Conservation (phyloP, 805 yeast genomes). For the Zygoascus bituminiphila region DNA sequence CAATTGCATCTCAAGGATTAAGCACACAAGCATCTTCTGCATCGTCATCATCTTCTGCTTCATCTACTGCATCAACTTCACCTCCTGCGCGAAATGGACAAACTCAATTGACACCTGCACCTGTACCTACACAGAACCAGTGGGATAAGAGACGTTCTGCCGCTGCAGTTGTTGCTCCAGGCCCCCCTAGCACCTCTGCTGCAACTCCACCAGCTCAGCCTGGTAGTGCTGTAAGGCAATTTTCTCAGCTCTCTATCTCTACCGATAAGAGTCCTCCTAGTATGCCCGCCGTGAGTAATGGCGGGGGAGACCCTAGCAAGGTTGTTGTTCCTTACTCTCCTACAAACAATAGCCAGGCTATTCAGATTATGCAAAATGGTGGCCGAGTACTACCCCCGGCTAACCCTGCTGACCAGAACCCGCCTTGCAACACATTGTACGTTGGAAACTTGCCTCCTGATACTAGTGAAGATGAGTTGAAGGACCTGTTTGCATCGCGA, state of each 20-base stretch:
- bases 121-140: constrained; percentile 9
- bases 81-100: constrained; percentile 1
- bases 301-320: constrained; percentile 16
- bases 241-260: background rate
- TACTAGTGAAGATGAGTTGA: constrained; percentile 87
- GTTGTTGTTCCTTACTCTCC: constrained; percentile 28
- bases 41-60: constrained; percentile 3
- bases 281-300: constrained; percentile 4
- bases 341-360: constrained; percentile 24
- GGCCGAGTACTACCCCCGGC: constrained; percentile 46
- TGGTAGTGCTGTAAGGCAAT: background rate
- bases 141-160: constrained; percentile 6
- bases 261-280: constrained; percentile 4
- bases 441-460: constrained; percentile 97
- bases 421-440: constrained; percentile 94
- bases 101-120: constrained; percentile 5
- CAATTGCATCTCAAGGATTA: constrained; percentile 6
- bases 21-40: constrained; percentile 6
- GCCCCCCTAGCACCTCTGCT: background rate
- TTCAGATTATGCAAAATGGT: constrained; percentile 32
- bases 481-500: constrained; percentile 79
- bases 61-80: constrained; percentile 2
- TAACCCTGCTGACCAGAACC: constrained; percentile 98
- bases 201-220: background rate
- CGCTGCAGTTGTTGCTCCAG: background rate